Evolutionary conservation across 768 basidiomycete species (phyloP).

Genomic region (Trametes meyenii): DNA sequence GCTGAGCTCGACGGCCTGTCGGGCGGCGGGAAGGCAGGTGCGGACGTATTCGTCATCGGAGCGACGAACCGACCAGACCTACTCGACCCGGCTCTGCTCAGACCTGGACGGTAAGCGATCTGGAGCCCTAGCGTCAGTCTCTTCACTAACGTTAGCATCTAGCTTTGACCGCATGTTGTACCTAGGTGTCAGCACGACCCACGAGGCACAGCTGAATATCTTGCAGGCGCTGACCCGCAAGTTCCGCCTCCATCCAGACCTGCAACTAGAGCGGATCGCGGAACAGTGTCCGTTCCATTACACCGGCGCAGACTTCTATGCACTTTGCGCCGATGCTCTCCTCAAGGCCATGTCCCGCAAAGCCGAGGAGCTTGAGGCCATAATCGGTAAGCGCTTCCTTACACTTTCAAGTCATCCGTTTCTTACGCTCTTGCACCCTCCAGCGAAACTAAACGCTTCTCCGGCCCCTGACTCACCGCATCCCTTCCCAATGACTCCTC

Average conservation of each 20-base stretch:
- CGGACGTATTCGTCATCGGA: constrained; percentile 91
- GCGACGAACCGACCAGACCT: constrained; percentile 95
- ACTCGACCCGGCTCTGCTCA: constrained; percentile 83
- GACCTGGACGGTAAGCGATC: constrained; percentile 75
- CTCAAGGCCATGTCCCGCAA: constrained; percentile 92
- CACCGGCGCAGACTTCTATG: constrained; percentile 98
- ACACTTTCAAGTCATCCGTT: background rate
- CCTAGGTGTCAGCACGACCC: constrained; percentile 86
- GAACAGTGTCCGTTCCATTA: constrained; percentile 86
- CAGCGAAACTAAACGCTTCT: constrained; percentile 46
- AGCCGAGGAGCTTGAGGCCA: constrained; percentile 75
- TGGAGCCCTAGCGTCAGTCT: background rate
- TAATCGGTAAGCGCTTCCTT: constrained; percentile 57
- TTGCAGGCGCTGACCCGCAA: constrained; percentile 90
- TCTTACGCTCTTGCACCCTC: background rate
- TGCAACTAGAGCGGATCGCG: constrained; percentile 67
- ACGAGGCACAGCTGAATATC: constrained; percentile 84
- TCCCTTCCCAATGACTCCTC: constrained; percentile 76
- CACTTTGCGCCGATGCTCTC: constrained; percentile 95
- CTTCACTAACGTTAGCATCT: background rate
- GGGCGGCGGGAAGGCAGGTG: constrained; percentile 49
- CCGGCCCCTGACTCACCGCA: constrained; percentile 45
- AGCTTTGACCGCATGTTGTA: constrained; percentile 98
- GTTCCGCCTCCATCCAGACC: constrained; percentile 74
- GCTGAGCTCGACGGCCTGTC: constrained; percentile 95